phyloP scores from a whole-genome alignment of 2,329 filamentous ascomycete genomes.

The Colletotrichum agaves region DNA sequence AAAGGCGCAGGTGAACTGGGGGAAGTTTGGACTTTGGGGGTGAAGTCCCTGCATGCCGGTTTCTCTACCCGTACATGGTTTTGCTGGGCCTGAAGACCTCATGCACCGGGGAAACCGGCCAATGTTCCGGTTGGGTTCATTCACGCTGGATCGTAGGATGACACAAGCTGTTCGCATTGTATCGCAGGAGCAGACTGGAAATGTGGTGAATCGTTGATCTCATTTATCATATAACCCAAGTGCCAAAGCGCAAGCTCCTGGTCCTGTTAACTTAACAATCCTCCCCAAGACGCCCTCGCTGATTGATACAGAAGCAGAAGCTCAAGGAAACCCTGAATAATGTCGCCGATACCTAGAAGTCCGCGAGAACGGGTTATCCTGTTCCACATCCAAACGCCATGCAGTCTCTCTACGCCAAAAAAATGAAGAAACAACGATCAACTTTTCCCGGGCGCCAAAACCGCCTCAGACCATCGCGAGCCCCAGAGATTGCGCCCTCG shows the following conservation, averaged over 20 bases:
- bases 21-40: too few relatives aligned
- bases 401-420: neutral
- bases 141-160: too few relatives aligned
- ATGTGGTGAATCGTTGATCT: neutral
- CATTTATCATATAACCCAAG: neutral
- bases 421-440: neutral
- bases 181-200: too few relatives aligned
- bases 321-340: neutral
- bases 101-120: too few relatives aligned
- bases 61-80: too few relatives aligned
- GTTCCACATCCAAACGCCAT: neutral
- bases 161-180: too few relatives aligned
- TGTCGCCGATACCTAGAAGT: neutral
- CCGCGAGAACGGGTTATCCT: neutral
- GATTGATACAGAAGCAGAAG: neutral
- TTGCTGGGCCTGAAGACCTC: too few relatives aligned
- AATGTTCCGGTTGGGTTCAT: too few relatives aligned
- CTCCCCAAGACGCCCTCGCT: conserved; percentile 14
- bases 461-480: neutral
- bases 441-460: neutral
- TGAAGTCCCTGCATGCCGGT: too few relatives aligned
- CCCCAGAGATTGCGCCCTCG: conserved; percentile 7
- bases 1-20: neutral
- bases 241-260: neutral
- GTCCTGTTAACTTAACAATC: neutral